A percentile compares a stretch with the other conserved stretches of the same genome.
Evolutionary conservation across 495 filamentous ascomycete genomes (phyloP).

Genomic region (Aspergillus affinis): DNA sequence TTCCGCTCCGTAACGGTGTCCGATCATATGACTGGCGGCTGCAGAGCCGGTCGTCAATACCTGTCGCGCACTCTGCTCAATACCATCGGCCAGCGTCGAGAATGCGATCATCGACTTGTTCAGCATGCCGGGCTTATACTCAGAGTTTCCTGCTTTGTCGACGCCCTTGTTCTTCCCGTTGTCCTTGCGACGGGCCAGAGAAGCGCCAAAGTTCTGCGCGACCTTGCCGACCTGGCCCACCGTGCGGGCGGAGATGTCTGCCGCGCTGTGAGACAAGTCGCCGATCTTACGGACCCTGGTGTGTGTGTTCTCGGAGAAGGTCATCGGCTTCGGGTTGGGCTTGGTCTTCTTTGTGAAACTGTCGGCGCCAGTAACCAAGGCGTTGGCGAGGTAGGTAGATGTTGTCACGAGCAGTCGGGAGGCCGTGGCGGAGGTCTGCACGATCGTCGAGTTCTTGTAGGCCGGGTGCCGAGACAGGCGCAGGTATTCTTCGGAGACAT

Average conservation of each 20-base stretch:
- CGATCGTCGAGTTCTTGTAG: slow-evolving; percentile 81
- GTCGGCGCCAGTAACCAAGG: slow-evolving; percentile 73
- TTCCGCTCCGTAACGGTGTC: slow-evolving; percentile 81
- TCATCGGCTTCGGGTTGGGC: slow-evolving; percentile 74
- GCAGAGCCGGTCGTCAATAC: slow-evolving; percentile 69
- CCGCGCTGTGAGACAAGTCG: slow-evolving; percentile 72
- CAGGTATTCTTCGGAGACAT: slow-evolving; percentile 77
- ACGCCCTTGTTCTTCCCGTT: slow-evolving; percentile 55
- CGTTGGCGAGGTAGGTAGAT: slow-evolving; percentile 73
- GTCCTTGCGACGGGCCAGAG: slow-evolving; percentile 61
- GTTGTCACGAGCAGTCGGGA: slow-evolving; percentile 91
- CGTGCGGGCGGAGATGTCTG: slow-evolving; percentile 77
- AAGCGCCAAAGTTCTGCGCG: slow-evolving; percentile 86
- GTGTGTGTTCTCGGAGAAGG: slow-evolving; percentile 84
- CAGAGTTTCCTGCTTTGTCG: slow-evolving; percentile 54
- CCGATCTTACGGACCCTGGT: slow-evolving; percentile 82
- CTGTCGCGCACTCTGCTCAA: slow-evolving; percentile 77
- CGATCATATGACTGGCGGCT: slow-evolving; percentile 77
- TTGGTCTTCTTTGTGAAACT: slow-evolving; percentile 76
- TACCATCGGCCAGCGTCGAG: slow-evolving; percentile 89
- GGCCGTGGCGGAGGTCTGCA: slow-evolving; percentile 85
- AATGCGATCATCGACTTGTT: slow-evolving; percentile 98
- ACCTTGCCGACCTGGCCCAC: slow-evolving; percentile 76
- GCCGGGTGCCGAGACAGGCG: slow-evolving; percentile 81
- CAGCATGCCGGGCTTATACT: slow-evolving; percentile 84